Evolutionary conservation across 2,329 filamentous ascomycete genomes (phyloP).

Genomic region (Apiospora saccharicola): DNA sequence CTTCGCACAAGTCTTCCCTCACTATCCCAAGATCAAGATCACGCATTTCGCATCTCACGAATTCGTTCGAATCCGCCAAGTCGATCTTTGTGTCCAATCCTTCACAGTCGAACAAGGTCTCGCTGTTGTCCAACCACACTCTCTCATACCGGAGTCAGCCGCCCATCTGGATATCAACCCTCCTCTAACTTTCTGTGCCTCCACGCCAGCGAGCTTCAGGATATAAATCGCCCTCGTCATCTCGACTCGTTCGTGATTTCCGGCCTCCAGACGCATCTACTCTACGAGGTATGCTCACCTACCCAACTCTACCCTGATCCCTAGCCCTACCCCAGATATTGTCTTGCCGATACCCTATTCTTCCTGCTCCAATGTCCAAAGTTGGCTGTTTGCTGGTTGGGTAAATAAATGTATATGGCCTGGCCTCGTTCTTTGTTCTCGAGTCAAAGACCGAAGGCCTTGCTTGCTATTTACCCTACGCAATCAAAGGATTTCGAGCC

Average conservation of each 20-base stretch:
- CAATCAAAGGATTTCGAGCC: background rate
- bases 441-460: background rate
- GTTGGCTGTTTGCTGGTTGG: background rate
- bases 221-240: conserved; percentile 20
- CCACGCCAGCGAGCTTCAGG: background rate
- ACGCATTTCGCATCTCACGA: conserved; percentile 18
- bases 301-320: background rate
- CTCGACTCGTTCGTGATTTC: conserved; percentile 10
- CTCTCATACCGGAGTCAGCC: conserved; percentile 5
- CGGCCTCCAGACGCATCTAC: conserved; percentile 4
- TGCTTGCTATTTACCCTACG: background rate
- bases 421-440: background rate
- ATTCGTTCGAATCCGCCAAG: background rate
- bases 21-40: background rate
- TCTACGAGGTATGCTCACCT: background rate
- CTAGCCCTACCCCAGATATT: background rate
- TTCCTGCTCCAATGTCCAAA: background rate
- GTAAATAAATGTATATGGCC: background rate
- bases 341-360: background rate
- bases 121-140: conserved; percentile 30
- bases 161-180: conserved; percentile 10
- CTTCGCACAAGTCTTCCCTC: conserved; percentile 24
- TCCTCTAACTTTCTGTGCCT: conserved; percentile 14
- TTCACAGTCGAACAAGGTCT: conserved; percentile 26
- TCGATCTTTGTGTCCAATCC: conserved; percentile 8